Conservation (phyloP, 768 basidiomycete species). For the Lactarius akahatsu region DNA sequence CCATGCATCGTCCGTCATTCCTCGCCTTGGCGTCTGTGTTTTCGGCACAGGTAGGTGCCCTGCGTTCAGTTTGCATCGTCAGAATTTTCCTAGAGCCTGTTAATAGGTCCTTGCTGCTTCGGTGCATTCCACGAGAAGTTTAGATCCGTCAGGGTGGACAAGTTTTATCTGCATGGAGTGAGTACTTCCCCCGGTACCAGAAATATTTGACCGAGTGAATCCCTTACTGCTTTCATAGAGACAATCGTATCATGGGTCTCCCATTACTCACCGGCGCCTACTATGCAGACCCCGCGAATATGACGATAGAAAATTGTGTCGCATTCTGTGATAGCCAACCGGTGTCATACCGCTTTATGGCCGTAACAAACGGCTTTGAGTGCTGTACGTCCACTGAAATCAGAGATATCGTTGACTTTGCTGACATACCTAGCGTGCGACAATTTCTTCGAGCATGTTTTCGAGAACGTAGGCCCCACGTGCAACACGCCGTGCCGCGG, state of each 20-base stretch:
- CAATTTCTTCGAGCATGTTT: constrained; percentile 42
- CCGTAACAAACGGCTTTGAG: constrained; percentile 61
- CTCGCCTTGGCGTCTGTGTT: background rate
- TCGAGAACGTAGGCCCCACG: constrained; percentile 46
- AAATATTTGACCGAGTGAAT: no score
- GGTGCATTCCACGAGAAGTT: background rate
- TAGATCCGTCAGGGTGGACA: background rate
- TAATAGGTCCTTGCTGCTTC: background rate
- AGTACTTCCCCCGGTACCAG: background rate
- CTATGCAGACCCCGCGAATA: constrained; percentile 46
- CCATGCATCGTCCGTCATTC: background rate
- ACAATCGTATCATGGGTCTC: background rate
- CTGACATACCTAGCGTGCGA: constrained; percentile 1
- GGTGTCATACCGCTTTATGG: constrained; percentile 54
- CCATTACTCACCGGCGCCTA: constrained; percentile 49
- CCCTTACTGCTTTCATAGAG: background rate
- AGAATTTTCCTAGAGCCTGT: background rate
- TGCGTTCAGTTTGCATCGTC: background rate
- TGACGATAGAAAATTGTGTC: constrained; percentile 58
- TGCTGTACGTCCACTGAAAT: constrained; percentile 47
- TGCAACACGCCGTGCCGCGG: constrained; percentile 65
- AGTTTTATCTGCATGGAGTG: background rate
- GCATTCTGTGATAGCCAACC: constrained; percentile 42
- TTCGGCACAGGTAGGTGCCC: background rate
- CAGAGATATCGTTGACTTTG: background rate